Conservation (phyloP, 768 basidiomycete species). For the Trametes gibbosa region DNA sequence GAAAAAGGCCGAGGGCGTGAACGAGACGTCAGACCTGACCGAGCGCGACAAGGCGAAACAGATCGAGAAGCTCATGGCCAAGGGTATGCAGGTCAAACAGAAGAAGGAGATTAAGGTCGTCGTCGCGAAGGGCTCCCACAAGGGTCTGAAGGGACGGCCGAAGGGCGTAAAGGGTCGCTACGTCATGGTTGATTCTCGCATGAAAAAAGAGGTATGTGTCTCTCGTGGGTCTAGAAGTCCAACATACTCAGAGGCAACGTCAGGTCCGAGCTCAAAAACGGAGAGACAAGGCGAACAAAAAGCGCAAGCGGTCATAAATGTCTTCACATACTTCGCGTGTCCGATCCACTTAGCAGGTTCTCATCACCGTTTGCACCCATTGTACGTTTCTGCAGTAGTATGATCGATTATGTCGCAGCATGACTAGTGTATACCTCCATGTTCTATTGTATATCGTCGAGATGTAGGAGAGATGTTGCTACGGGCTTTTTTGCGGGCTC, state of each 20-base stretch:
- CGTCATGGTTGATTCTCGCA: constrained; percentile 89
- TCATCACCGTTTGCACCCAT: background rate
- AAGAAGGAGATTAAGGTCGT: constrained; percentile 82
- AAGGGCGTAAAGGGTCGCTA: constrained; percentile 96
- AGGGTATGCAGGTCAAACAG: constrained; percentile 64
- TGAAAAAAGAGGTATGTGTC: constrained; percentile 82
- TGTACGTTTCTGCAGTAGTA: constrained; percentile 10
- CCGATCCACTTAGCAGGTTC: background rate
- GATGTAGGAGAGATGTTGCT: background rate
- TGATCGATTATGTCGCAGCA: constrained; percentile 10
- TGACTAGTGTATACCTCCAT: constrained; percentile 7
- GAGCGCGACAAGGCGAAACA: constrained; percentile 93
- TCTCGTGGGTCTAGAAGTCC: constrained; percentile 3
- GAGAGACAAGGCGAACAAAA: constrained; percentile 70
- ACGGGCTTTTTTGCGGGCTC: constrained; percentile 12
- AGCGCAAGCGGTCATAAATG: constrained; percentile 42
- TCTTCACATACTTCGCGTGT: background rate
- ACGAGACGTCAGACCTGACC: constrained; percentile 83
- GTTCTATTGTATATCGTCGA: background rate
- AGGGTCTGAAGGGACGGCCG: constrained; percentile 87
- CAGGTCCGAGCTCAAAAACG: constrained; percentile 84
- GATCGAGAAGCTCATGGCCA: constrained; percentile 89
- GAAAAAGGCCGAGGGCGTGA: constrained; percentile 95
- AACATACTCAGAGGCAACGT: background rate
- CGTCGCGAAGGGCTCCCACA: constrained; percentile 89